Evolutionary conservation across 805 yeast species (phyloP), one percentile per base, ranked within the genome.

Genomic region (Yarrowia sp.): DNA sequence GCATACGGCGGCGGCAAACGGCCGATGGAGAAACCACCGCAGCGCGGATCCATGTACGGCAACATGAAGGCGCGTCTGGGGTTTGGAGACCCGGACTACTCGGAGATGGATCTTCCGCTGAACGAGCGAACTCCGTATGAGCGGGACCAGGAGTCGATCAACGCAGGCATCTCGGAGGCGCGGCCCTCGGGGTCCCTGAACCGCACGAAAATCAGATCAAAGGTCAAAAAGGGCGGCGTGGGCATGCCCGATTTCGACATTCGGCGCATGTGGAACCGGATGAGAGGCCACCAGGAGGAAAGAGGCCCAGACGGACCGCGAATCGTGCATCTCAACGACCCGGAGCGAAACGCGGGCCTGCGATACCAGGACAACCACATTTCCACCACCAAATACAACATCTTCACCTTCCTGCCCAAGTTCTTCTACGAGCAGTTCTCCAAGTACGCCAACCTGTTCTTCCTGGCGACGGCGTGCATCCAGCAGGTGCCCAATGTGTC

Each of bases 401-500:
- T 85, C 63, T 96, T 94, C 22, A 96, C 99, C 0, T 94, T 94
- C 69, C 66, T 94, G 53, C 99, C 99, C 21, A 96, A 96, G 74
- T 94, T 94, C 71, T 75, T 94, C 66, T 90, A 91, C 69, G 99
- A 94, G 77, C 99, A 94, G 74, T 96, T 94, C 74, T 89, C 97
- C 65, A 94, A 93, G 74, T 96, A 94, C 72, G 97, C 99, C 10
- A 94, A 94, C 71, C 77, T 94, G 73, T 94, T 94, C 76, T 94
- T 94, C 73, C 77, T 94, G 59, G 89, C 90, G 76, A 94, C 99
- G 0, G 88, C 97, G 1, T 80, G 83, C 36, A 93, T 94, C 68
- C 99, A 94, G 76, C 99, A 94, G 73, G 98, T 94, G 12, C 99
- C 99, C 3, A 82, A 86, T 66, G 98, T 94, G 4, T 85, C 97